A percentile compares a stretch with the other conserved stretches of the same genome.
Evolutionary conservation across 2,329 filamentous ascomycete species (phyloP).

Genomic region (Aspergillus vadensis): DNA sequence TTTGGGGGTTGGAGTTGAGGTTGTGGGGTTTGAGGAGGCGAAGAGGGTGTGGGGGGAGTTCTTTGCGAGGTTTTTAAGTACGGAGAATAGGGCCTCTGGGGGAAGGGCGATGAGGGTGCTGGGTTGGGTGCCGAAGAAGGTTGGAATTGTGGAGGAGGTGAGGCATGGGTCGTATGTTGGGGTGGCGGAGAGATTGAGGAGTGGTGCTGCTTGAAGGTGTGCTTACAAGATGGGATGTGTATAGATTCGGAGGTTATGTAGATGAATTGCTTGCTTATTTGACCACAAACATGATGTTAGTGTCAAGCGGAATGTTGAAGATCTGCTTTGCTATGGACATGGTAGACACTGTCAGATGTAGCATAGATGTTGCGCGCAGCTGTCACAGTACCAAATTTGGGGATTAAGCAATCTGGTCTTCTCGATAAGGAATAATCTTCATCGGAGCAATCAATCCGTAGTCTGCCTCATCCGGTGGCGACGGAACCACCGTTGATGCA

Average conservation of each 20-base stretch:
- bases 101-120: slow-evolving; percentile 39
- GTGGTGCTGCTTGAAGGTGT: not conserved
- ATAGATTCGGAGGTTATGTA: not conserved
- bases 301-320: too few relatives aligned
- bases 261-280: too few relatives aligned
- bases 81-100: slow-evolving; percentile 40
- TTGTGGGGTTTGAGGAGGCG: slow-evolving; percentile 32
- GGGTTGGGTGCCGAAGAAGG: slow-evolving; percentile 35
- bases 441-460: not conserved
- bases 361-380: too few relatives aligned
- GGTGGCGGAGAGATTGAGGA: not conserved
- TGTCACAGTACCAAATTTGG: too few relatives aligned
- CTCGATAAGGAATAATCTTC: not conserved
- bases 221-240: too few relatives aligned
- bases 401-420: not conserved
- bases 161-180: not conserved
- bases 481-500: not conserved
- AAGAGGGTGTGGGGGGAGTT: slow-evolving; percentile 35
- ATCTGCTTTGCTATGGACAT: too few relatives aligned
- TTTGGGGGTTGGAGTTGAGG: slow-evolving; percentile 35
- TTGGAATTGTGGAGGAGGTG: not conserved
- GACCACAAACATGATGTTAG: too few relatives aligned
- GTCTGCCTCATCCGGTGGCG: not conserved
- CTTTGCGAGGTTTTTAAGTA: slow-evolving; percentile 22
- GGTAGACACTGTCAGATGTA: too few relatives aligned